Evolutionary conservation across 1,284 basidiomycete species (phyloP).

Genomic region (Fomitiporia mediterranea): DNA sequence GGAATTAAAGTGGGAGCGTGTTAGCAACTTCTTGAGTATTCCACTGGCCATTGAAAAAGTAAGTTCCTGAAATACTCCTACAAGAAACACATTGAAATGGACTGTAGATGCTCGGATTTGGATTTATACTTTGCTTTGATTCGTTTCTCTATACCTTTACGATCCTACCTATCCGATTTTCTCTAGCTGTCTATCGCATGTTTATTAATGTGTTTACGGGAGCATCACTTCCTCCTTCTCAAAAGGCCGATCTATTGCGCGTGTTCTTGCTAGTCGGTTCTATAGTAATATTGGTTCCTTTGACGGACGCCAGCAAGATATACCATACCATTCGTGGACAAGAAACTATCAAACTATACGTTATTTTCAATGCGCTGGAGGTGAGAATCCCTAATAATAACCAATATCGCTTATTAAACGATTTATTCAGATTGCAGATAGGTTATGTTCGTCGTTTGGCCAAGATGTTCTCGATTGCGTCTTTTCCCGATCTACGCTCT

Average conservation of each 20-base stretch:
- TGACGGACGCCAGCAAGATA: conserved; percentile 97
- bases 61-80: not conserved
- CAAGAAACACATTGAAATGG: conserved; percentile 11
- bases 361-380: conserved; percentile 98
- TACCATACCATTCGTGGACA: conserved; percentile 99
- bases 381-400: conserved; percentile 39
- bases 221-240: conserved; percentile 69
- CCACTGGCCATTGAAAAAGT: conserved; percentile 95
- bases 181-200: conserved; percentile 62
- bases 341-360: conserved; percentile 97
- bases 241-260: conserved; percentile 89
- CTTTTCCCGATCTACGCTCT: conserved; percentile 89
- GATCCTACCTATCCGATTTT: conserved; percentile 88
- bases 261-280: conserved; percentile 74
- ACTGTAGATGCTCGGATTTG: conserved; percentile 82
- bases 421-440: conserved; percentile 78
- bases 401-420: conserved; percentile 3
- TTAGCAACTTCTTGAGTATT: conserved; percentile 93
- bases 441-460: conserved; percentile 93
- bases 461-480: conserved; percentile 97
- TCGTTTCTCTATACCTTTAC: conserved; percentile 99
- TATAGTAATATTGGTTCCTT: conserved; percentile 69
- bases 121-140: conserved; percentile 92
- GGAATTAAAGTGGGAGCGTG: conserved; percentile 95
- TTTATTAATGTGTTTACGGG: conserved; percentile 48